Evolutionary conservation across 2,329 filamentous ascomycete genomes (phyloP).

Genomic region (Phyllosticta capitalensis): DNA sequence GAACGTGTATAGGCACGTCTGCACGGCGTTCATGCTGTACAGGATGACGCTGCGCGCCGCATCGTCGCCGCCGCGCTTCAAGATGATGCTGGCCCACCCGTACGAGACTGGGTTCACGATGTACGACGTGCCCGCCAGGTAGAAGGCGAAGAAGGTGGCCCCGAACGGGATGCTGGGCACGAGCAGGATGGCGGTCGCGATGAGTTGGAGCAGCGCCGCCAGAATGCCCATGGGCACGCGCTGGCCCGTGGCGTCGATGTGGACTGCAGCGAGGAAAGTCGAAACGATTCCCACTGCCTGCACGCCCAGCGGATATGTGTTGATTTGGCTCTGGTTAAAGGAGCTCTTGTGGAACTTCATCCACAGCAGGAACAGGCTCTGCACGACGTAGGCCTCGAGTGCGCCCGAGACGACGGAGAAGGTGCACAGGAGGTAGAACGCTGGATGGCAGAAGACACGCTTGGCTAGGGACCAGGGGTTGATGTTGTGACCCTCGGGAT

Average conservation of each 20-base stretch:
- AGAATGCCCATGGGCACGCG: conserved; percentile 28
- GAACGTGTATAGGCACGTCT: conserved; percentile 34
- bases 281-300: conserved; percentile 48
- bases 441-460: conserved; percentile 14
- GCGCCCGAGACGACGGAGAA: conserved; percentile 30
- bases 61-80: conserved; percentile 32
- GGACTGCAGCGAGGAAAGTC: conserved; percentile 27
- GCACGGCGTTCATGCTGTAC: conserved; percentile 33
- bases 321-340: conserved; percentile 29
- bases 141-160: conserved; percentile 30
- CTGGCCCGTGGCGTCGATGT: conserved; percentile 29
- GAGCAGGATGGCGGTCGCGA: conserved; percentile 26
- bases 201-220: conserved; percentile 24
- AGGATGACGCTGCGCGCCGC: conserved; percentile 32
- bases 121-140: conserved; percentile 30
- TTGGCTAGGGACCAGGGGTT: conserved; percentile 17
- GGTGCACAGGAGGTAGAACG: conserved; percentile 29
- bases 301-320: conserved; percentile 49
- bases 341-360: conserved; percentile 29
- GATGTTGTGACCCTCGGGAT: conserved; percentile 19
- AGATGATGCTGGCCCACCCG: conserved; percentile 33
- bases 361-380: conserved; percentile 22
- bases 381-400: conserved; percentile 23
- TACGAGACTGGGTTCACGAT: conserved; percentile 33
- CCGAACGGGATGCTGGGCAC: conserved; percentile 23